Conservation (phyloP, 768 basidiomycete species). For the Termitomyces sp. region DNA sequence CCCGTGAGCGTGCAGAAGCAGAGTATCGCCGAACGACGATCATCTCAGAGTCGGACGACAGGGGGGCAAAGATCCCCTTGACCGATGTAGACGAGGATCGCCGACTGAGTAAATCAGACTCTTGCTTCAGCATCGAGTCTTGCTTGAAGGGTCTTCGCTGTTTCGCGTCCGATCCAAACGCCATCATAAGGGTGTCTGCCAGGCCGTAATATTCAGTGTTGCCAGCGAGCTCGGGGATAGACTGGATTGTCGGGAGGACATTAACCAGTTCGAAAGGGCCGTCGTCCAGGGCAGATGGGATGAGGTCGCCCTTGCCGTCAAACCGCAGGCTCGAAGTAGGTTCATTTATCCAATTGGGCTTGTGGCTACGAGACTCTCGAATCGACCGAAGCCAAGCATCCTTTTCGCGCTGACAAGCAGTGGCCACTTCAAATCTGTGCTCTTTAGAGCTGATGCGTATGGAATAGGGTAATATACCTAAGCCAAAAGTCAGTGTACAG, state of each 20-base stretch:
- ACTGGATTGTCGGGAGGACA: conserved; percentile 49
- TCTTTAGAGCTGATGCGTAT: conserved; percentile 69
- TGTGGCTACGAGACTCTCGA: conserved; percentile 40
- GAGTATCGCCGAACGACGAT: conserved; percentile 68
- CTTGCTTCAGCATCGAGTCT: conserved; percentile 20
- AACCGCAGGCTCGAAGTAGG: conserved; percentile 58
- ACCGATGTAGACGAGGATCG: conserved; percentile 63
- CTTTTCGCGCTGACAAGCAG: conserved; percentile 81
- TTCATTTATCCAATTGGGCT: conserved; percentile 46
- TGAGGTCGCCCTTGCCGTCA: conserved; percentile 35
- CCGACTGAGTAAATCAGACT: conserved; percentile 34
- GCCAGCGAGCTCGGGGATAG: conserved; percentile 42
- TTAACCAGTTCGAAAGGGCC: conserved; percentile 33
- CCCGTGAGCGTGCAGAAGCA: conserved; percentile 55
- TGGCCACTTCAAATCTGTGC: conserved; percentile 81
- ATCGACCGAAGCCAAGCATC: conserved; percentile 80
- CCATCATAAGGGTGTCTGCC: conserved; percentile 30
- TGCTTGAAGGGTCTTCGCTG: conserved; percentile 21
- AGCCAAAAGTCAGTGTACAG: neutral
- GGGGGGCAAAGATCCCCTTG: conserved; percentile 51
- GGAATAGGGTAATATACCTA: conserved; percentile 77
- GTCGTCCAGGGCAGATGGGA: conserved; percentile 31
- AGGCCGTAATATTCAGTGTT: conserved; percentile 26
- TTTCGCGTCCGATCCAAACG: conserved; percentile 24
- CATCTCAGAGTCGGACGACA: conserved; percentile 47